Conservation (phyloP, 2,329 filamentous ascomycete genomes). For the Aureobasidium sp. region DNA sequence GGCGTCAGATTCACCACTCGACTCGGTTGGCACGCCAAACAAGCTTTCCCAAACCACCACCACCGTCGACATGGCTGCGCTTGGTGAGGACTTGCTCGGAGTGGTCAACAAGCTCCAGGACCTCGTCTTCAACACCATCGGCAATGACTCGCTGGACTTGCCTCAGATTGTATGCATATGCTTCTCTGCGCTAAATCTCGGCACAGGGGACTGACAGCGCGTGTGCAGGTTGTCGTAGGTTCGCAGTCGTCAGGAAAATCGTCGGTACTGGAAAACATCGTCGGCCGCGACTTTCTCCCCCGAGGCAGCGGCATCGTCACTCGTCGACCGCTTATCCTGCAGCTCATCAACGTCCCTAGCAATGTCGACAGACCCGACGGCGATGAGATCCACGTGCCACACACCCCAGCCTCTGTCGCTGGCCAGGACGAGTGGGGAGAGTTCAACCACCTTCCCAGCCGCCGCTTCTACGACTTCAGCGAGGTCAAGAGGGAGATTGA, state of each 20-base stretch:
- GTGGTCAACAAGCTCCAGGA: slow-evolving; percentile 99
- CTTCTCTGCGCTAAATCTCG: slow-evolving; percentile 9
- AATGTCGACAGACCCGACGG: slow-evolving; percentile 62
- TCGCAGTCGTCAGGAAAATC: slow-evolving; percentile 98
- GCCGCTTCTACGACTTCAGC: slow-evolving; percentile 82
- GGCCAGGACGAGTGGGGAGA: slow-evolving; percentile 76
- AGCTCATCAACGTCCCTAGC: slow-evolving; percentile 91
- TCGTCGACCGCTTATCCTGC: slow-evolving; percentile 84
- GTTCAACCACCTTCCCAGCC: slow-evolving; percentile 88
- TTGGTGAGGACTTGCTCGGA: slow-evolving; percentile 89
- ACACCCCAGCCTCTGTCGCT: slow-evolving; percentile 67
- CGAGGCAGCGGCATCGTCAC: slow-evolving; percentile 96
- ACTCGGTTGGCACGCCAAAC: slow-evolving; percentile 6
- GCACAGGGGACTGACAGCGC: slow-evolving; percentile 3
- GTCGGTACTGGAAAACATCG: slow-evolving; percentile 96
- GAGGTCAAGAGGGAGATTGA: slow-evolving; percentile 96
- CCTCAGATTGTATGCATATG: slow-evolving; percentile 84
- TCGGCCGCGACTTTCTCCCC: slow-evolving; percentile 93
- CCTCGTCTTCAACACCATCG: slow-evolving; percentile 98
- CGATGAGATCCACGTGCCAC: slow-evolving; percentile 61
- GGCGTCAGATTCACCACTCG: background rate
- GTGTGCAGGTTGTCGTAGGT: slow-evolving; percentile 80
- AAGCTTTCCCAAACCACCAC: slow-evolving; percentile 1
- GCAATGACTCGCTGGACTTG: slow-evolving; percentile 93
- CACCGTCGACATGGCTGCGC: slow-evolving; percentile 64